These are phyloP conservation scores for Acanthamoeba sp. DNA, from an alignment of 208 protist species.

Conservation along the genomic window DNA sequence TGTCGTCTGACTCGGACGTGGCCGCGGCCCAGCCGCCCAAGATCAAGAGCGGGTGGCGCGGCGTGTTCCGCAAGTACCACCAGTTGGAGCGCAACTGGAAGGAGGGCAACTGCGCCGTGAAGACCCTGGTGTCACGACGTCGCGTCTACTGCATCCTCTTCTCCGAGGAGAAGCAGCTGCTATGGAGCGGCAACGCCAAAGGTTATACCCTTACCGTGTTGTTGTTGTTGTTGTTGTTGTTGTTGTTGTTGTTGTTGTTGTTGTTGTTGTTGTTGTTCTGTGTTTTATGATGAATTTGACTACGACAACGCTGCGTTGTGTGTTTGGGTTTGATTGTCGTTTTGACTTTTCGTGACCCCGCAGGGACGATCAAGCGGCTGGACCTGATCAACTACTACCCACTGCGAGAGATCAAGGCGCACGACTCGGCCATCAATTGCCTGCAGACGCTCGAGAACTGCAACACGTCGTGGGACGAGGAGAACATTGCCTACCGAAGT, in stretches of 20 bases:
- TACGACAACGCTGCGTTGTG: background rate
- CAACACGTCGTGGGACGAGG: constrained; percentile 24
- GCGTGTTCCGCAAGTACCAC: constrained; percentile 59
- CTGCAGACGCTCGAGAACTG: constrained; percentile 43
- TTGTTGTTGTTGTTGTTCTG: background rate
- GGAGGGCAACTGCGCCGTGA: constrained; percentile 43
- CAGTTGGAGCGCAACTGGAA: constrained; percentile 66
- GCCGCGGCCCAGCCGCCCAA: background rate
- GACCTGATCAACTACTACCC: constrained; percentile 48
- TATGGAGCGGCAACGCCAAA: constrained; percentile 63
- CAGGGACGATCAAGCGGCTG: constrained; percentile 30
- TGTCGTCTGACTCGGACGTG: background rate
- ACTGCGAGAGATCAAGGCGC: constrained; percentile 51
- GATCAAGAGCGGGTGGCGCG: background rate
- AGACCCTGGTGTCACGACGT: constrained; percentile 7
- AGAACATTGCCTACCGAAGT: background rate
- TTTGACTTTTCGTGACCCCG: background rate
- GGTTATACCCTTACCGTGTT: background rate
- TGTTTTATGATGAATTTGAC: background rate
- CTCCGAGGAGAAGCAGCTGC: constrained; percentile 60
- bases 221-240: background rate
- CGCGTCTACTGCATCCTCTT: constrained; percentile 62
- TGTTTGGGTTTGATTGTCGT: background rate
- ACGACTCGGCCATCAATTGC: constrained; percentile 62
- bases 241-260: background rate